These are phyloP conservation scores for Calycina herbarum DNA, from an alignment of 2,329 filamentous ascomycete genomes.

Conservation along the genomic window DNA sequence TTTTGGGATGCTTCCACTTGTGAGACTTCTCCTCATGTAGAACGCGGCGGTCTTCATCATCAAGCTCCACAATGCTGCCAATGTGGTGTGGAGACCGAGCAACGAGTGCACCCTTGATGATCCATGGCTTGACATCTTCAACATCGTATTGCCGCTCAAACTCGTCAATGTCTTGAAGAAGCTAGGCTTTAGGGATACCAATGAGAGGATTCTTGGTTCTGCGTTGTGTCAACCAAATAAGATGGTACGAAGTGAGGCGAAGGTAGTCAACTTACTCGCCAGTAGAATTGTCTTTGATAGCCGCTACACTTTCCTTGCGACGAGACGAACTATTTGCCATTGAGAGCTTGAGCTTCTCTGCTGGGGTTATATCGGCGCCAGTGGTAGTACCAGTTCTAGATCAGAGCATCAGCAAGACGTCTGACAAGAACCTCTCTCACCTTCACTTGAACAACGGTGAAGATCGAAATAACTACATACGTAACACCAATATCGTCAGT, in stretches of 20 bases:
- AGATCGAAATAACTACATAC: background rate
- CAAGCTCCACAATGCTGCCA: constrained; percentile 29
- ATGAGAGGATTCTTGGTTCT: constrained; percentile 58
- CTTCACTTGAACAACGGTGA: background rate
- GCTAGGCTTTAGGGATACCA: constrained; percentile 50
- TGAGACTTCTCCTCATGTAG: constrained; percentile 56
- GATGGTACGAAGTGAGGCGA: background rate
- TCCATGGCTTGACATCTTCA: constrained; percentile 35
- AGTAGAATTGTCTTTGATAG: constrained; percentile 28
- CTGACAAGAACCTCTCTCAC: background rate
- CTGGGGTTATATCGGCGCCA: background rate
- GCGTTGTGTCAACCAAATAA: constrained; percentile 8
- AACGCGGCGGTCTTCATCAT: constrained; percentile 40
- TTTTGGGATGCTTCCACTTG: constrained; percentile 64
- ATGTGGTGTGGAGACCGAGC: constrained; percentile 36
- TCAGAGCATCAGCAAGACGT: background rate
- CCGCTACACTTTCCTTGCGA: constrained; percentile 26
- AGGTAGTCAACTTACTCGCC: constrained; percentile 27
- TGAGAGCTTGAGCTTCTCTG: background rate
- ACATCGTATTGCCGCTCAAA: constrained; percentile 62
- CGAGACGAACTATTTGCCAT: constrained; percentile 1
- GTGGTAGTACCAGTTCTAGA: background rate
- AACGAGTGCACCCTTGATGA: constrained; percentile 42
- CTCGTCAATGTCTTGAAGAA: constrained; percentile 54
- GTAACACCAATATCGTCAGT: background rate